Percentiles rank a stretch among this genome's conserved stretches.
Conservation (phyloP, 805 yeast species). For the Barnettozyma sp. region DNA sequence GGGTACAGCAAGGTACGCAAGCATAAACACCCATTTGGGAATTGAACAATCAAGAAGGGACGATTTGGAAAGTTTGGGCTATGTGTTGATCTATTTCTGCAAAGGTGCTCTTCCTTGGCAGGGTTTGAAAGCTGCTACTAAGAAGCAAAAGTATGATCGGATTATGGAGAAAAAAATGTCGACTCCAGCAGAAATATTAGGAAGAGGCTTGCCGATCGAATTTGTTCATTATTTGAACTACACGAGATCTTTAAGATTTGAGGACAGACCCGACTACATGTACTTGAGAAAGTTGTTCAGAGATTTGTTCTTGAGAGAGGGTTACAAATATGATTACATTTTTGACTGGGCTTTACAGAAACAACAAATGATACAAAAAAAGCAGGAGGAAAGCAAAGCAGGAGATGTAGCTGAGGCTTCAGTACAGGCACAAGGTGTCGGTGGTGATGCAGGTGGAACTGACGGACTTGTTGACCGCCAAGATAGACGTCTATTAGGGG, state of each 20-base stretch:
- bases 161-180: slow-evolving; percentile 93
- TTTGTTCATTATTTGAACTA: slow-evolving; percentile 81
- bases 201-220: slow-evolving; percentile 88
- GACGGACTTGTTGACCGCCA: neutral
- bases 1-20: slow-evolving; percentile 96
- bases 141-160: slow-evolving; percentile 94
- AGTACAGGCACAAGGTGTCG: neutral
- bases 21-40: slow-evolving; percentile 92
- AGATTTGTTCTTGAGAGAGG: slow-evolving; percentile 81
- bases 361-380: slow-evolving; percentile 43
- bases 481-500: neutral
- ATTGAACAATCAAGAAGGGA: slow-evolving; percentile 96
- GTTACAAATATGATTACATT: slow-evolving; percentile 86
- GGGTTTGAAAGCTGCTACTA: slow-evolving; percentile 93
- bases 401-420: slow-evolving; percentile 1
- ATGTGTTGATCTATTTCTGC: slow-evolving; percentile 89
- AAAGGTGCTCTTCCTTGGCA: slow-evolving; percentile 98
- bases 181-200: slow-evolving; percentile 76
- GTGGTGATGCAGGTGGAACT: slow-evolving; percentile 1
- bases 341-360: slow-evolving; percentile 95
- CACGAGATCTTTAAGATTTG: slow-evolving; percentile 85
- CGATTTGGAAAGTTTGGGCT: slow-evolving; percentile 91
- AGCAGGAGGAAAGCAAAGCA: slow-evolving; percentile 7
- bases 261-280: slow-evolving; percentile 92
- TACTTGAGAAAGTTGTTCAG: slow-evolving; percentile 84